Evolutionary conservation across 2,329 filamentous ascomycete species (phyloP), one percentile per base, ranked within the genome.

Genomic region (Shiraia sp.): DNA sequence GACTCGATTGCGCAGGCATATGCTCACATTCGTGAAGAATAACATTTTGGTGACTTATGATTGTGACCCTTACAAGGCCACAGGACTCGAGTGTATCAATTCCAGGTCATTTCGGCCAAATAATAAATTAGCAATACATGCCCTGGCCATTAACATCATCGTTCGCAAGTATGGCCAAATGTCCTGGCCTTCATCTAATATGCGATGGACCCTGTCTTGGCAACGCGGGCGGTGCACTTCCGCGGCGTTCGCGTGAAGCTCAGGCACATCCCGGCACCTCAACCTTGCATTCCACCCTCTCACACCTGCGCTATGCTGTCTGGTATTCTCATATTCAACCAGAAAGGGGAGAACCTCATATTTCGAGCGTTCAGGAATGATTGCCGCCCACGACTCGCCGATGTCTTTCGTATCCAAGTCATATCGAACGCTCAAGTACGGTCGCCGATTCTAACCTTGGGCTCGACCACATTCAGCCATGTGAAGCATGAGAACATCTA

Each of bases 401-500:
- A 99, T 69, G 92, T 99, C 75, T 99, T 99, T 75, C 91, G 93
- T 72, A 99, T 99, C 72, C 93, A 99, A 70, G 92, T 99, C 75
- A 97, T 99, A 71, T 96, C 90, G 61, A 99, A 99, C 71, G 86
- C 93, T 38, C 90, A 96, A 72, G 93, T 99, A 47, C 90, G 95
- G 57, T 97, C 93, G 56, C 93, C 93, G 45, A 97, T 99, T 73
- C 79, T 99, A 61, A 99, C 93, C 4, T 83, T 99, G 43, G 93
- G 95, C 53, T 96, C 90, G 70, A 99, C 93, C 42, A 99, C 95
- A 32, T 99, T 99, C 73, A 96, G 90, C 78, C 93, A 99, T 84
- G 92, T 99, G 74, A 96, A 96, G 72, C 92, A 96, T 75, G 93
- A 99, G 70, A 99, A 99, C 71, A 96, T 99, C 68, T 99, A 97